A percentile compares a stretch with the other conserved stretches of the same genome.
Conservation (phyloP, 306 rosid genomes). For the Cicer yamashitae region DNA sequence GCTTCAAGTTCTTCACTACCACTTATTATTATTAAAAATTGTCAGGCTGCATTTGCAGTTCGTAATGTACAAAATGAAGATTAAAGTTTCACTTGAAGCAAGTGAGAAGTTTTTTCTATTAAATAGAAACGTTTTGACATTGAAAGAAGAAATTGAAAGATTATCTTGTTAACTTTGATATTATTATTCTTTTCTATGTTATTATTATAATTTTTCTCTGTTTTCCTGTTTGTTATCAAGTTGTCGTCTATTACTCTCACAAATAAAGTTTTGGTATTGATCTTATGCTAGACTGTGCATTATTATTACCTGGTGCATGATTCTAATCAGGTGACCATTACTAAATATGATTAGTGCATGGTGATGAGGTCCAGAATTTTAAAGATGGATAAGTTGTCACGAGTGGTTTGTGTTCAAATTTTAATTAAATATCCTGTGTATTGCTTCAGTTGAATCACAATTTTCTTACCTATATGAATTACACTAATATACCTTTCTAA, state of each 20-base stretch:
- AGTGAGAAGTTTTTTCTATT: not conserved
- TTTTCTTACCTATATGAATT: conserved; percentile 37
- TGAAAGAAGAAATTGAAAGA: conserved; percentile 5
- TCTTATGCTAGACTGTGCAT: conserved; percentile 22
- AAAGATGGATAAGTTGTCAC: conserved; percentile 28
- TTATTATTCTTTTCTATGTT: conserved; percentile 19
- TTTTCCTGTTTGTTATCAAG: conserved; percentile 16
- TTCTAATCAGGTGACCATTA: conserved; percentile 27
- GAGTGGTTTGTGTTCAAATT: conserved; percentile 28
- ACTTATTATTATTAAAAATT: conserved; percentile 5
- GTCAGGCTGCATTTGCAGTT: conserved; percentile 23
- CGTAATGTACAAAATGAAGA: conserved; percentile 9
- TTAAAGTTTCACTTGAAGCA: not conserved
- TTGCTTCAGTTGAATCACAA: conserved; percentile 37
- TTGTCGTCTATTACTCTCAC: conserved; percentile 24
- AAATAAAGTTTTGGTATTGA: conserved; percentile 13
- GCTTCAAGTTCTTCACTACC: conserved; percentile 24
- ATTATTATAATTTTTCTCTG: not conserved
- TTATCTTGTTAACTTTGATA: conserved; percentile 24
- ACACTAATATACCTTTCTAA: conserved; percentile 55
- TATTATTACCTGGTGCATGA: conserved; percentile 29
- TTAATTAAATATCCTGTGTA: conserved; percentile 12
- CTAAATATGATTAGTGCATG: conserved; percentile 5
- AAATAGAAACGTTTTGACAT: conserved; percentile 9
- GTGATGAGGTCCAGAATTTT: conserved; percentile 31